A percentile compares a stretch with the other conserved stretches of the same genome.
phyloP scores from a whole-genome alignment of 768 basidiomycete genomes.

The Auriscalpium vulgare region DNA sequence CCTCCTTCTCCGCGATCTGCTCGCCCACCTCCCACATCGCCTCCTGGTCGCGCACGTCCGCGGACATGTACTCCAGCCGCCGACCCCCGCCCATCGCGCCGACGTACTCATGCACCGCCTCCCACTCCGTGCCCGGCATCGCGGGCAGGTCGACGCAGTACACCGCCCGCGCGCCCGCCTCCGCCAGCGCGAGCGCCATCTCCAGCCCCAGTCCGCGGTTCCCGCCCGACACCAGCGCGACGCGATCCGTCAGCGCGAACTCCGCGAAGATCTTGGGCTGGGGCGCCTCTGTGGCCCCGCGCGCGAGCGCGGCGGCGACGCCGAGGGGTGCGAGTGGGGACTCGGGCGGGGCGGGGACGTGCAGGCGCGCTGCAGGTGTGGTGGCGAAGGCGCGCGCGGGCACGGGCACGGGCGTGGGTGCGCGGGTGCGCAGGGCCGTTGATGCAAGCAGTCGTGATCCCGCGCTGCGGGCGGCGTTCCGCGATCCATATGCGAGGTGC shows the following conservation, averaged over 20 bases:
- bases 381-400: background rate
- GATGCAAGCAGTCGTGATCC: background rate
- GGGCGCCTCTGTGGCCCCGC: slow-evolving; percentile 27
- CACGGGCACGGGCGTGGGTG: background rate
- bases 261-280: slow-evolving; percentile 50
- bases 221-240: slow-evolving; percentile 35
- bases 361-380: background rate
- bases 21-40: slow-evolving; percentile 46
- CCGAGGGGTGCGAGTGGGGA: slow-evolving; percentile 58
- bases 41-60: slow-evolving; percentile 60
- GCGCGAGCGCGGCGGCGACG: slow-evolving; percentile 48
- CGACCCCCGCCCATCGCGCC: slow-evolving; percentile 19
- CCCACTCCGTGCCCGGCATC: slow-evolving; percentile 51
- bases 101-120: slow-evolving; percentile 44
- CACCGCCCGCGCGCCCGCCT: slow-evolving; percentile 61
- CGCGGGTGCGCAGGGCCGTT: background rate
- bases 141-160: slow-evolving; percentile 62
- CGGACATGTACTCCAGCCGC: slow-evolving; percentile 53
- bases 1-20: slow-evolving; percentile 58
- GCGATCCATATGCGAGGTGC: background rate
- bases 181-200: slow-evolving; percentile 67
- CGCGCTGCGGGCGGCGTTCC: background rate
- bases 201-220: slow-evolving; percentile 68
- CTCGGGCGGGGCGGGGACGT: slow-evolving; percentile 15
- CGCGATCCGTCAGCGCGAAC: slow-evolving; percentile 48